Evolutionary conservation across 208 protist species (phyloP), one percentile per base, ranked within the genome.

Genomic region (Balamuthia mandrillaris): DNA sequence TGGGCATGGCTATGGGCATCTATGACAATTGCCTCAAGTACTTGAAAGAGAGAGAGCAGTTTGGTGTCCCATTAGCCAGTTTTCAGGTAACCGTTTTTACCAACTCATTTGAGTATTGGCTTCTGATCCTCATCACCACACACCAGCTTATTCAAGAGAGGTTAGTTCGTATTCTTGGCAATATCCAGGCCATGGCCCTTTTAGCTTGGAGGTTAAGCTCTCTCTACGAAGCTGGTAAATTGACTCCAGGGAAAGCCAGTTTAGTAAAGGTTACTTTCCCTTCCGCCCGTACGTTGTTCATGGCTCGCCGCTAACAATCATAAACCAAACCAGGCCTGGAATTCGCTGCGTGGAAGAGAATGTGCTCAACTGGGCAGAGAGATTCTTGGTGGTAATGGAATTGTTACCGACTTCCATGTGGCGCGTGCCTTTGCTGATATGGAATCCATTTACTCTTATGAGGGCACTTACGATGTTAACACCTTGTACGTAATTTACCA

Each of bases 381-480:
- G 45, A 9, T 77, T 16, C 31, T 85, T 0, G 85, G 85, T 31
- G 85, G 85, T 1, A 88, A 88, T 58, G 85, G 85, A 35, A 85
- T 88, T 12, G 49, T 85, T 7, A 68, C 58, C 10, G 63, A 88
- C 35, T 66, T 66, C 37, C 65, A 45, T 1, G 78, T 88, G 18
- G 85, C 75, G 35, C 44, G 77, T 39, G 75, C 51, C 27, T 88
- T 88, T 42, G 35, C 84, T 16, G 85, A 88, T 35, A 88, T 88
- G 61, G 85, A 88, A 44, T 74, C 75, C 5, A 29, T 79, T 10
- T 60, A 88, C 44, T 85, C 85, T 1, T 88, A 82, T 47, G 85
- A 88, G 68, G 85, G 85, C 27, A 85, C 85, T 2, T 88, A 88
- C 33, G 85, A 88, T 47, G 66, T 88, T 3, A 88, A 88, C 78